These are phyloP conservation scores for Lachancea fermentati DNA, from an alignment of 805 yeast species.

Conservation along the genomic window DNA sequence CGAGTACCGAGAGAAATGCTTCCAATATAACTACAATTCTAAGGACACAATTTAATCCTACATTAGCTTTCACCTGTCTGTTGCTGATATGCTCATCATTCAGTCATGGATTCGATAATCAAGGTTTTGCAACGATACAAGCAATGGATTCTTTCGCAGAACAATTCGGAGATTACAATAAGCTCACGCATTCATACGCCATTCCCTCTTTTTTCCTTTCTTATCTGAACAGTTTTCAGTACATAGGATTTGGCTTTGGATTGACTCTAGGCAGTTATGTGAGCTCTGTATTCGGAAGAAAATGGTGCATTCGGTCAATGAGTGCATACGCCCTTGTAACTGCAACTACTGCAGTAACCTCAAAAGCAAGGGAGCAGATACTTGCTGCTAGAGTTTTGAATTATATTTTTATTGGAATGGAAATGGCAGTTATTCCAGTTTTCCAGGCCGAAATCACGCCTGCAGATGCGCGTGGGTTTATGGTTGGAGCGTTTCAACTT, in stretches of 20 bases:
- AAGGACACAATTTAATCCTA: conserved; percentile 2
- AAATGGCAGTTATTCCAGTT: conserved; percentile 7
- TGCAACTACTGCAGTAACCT: conserved; percentile 6
- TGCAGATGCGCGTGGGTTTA: conserved; percentile 6
- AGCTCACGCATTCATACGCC: background rate
- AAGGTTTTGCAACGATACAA: conserved; percentile 8
- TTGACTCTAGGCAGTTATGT: conserved; percentile 4
- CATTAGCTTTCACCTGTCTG: conserved; percentile 1
- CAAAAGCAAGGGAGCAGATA: conserved; percentile 5
- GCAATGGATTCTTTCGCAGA: conserved; percentile 7
- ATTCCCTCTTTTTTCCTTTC: conserved; percentile 6
- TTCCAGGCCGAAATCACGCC: conserved; percentile 8
- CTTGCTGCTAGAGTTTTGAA: conserved; percentile 7
- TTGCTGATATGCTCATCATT: conserved; percentile 6
- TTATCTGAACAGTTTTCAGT: conserved; percentile 7
- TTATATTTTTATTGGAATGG: conserved; percentile 8
- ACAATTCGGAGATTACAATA: conserved; percentile 7
- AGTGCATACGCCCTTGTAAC: conserved; percentile 6
- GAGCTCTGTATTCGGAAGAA: conserved; percentile 4
- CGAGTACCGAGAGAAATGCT: background rate
- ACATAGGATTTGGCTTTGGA: conserved; percentile 7
- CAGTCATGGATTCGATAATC: conserved; percentile 8
- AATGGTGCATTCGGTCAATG: conserved; percentile 7
- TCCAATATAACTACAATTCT: conserved; percentile 1
- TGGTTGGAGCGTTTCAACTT: conserved; percentile 7